Conservation (phyloP, 306 rosid genomes). For the Inga oerstediana region DNA sequence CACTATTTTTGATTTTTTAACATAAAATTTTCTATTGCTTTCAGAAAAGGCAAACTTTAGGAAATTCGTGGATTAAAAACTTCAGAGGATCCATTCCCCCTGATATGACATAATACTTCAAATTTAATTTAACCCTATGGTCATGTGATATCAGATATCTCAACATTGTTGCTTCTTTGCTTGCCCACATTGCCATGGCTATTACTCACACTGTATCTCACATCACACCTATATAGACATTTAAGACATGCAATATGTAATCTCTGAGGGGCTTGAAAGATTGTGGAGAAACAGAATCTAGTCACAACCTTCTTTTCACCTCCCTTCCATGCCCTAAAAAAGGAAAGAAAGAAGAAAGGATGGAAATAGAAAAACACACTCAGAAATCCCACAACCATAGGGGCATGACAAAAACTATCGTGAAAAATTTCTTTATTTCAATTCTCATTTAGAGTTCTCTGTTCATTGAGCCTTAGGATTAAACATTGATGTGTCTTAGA, state of each 20-base stretch:
- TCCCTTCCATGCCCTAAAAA: background rate
- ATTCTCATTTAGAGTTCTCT: background rate
- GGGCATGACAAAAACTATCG: background rate
- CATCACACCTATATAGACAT: background rate
- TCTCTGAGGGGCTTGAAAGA: background rate
- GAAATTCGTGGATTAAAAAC: background rate
- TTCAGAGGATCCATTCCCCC: background rate
- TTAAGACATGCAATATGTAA: slow-evolving; percentile 6
- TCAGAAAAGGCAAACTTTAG: background rate
- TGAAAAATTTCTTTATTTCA: background rate
- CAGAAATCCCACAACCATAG: background rate
- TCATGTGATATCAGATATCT: background rate
- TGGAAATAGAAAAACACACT: background rate
- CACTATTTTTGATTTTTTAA: background rate
- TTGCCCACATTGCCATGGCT: background rate
- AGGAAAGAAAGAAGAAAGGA: background rate
- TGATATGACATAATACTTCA: background rate
- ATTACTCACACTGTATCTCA: background rate
- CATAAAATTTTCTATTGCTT: background rate
- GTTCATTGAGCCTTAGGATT: background rate
- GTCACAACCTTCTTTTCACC: background rate
- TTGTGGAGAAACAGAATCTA: background rate
- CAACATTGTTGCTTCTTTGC: background rate
- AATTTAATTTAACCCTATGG: background rate
- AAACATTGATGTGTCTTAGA: background rate